These are phyloP conservation scores for Amaranthus cruentus DNA, from an alignment of 148 eudicot genomes.

Conservation along the genomic window DNA sequence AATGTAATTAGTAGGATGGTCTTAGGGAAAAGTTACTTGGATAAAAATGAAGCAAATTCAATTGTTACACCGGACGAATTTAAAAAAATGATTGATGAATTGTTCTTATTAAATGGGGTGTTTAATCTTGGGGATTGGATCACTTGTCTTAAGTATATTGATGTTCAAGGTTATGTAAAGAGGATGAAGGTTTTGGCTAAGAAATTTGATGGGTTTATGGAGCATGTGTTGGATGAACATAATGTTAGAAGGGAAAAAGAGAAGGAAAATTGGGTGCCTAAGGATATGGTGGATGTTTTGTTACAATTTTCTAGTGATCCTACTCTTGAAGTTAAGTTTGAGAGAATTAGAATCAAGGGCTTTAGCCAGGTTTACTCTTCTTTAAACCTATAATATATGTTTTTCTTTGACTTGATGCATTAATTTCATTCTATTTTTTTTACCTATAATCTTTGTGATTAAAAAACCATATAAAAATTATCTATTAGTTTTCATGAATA, in stretches of 20 bases:
- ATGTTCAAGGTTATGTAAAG: constrained; percentile 86
- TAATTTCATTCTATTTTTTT: too few species aligned
- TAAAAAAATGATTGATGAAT: constrained; percentile 81
- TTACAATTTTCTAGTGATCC: constrained; percentile 78
- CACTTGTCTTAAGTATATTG: constrained; percentile 60
- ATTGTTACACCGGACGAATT: constrained; percentile 63
- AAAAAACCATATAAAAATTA: too few species aligned
- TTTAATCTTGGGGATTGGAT: constrained; percentile 80
- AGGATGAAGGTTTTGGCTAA: constrained; percentile 80
- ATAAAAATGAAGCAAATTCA: constrained; percentile 16
- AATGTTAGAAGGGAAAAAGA: constrained; percentile 31
- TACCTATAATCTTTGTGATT: too few species aligned
- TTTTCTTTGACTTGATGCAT: too few species aligned
- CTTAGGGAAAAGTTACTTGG: constrained; percentile 61
- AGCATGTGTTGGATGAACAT: constrained; percentile 84
- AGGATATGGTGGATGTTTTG: constrained; percentile 83
- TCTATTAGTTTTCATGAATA: too few species aligned
- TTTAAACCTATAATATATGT: not conserved
- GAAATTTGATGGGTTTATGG: constrained; percentile 79
- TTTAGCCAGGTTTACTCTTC: constrained; percentile 59
- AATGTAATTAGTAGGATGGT: constrained; percentile 93
- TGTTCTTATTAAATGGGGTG: constrained; percentile 81
- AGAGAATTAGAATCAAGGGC: constrained; percentile 81
- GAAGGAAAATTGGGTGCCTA: constrained; percentile 32
- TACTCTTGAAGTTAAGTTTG: constrained; percentile 64